Evolutionary conservation across 2,329 filamentous ascomycete species (phyloP).

Genomic region (Cephalotrichum gorgonifer): DNA sequence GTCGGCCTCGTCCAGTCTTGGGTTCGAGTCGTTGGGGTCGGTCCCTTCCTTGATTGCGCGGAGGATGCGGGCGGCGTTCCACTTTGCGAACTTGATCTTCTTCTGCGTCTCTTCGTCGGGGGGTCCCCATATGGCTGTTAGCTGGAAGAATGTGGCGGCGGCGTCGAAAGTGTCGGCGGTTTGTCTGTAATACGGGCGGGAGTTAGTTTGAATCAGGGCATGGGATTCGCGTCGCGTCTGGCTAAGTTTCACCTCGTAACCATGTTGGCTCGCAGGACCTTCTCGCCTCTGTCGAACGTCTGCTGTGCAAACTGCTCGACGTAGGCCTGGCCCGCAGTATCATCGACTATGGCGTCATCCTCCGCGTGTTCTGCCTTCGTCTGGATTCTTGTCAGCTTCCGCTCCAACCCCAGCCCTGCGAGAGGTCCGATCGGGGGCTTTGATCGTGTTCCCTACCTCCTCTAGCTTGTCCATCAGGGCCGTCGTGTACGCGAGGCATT

Average conservation of each 20-base stretch:
- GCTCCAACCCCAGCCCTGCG: background rate
- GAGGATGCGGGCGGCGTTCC: slow-evolving; percentile 81
- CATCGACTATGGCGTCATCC: slow-evolving; percentile 79
- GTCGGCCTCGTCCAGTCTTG: slow-evolving; percentile 41
- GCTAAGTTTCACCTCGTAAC: slow-evolving; percentile 82
- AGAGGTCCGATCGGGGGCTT: background rate
- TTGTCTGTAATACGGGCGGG: too few relatives aligned
- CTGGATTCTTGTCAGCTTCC: slow-evolving; percentile 19
- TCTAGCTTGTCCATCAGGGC: slow-evolving; percentile 87
- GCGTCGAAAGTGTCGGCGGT: slow-evolving; percentile 92
- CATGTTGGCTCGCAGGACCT: slow-evolving; percentile 70
- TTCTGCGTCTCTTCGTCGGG: slow-evolving; percentile 65
- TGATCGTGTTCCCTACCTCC: slow-evolving; percentile 34
- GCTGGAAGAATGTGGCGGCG: slow-evolving; percentile 82
- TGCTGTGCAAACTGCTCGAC: slow-evolving; percentile 90
- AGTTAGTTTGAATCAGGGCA: too few relatives aligned
- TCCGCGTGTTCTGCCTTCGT: slow-evolving; percentile 62
- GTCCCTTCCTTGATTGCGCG: slow-evolving; percentile 85
- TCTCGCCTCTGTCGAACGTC: slow-evolving; percentile 75
- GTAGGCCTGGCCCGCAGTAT: slow-evolving; percentile 78
- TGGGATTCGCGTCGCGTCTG: too few relatives aligned
- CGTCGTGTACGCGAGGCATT: slow-evolving; percentile 71
- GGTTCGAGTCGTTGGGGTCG: slow-evolving; percentile 88
- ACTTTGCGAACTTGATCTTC: slow-evolving; percentile 95
- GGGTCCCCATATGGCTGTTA: slow-evolving; percentile 73